Evolutionary conservation across 148 eudicot species (phyloP), one percentile per base, ranked within the genome.

Genomic region (Cornus florida): DNA sequence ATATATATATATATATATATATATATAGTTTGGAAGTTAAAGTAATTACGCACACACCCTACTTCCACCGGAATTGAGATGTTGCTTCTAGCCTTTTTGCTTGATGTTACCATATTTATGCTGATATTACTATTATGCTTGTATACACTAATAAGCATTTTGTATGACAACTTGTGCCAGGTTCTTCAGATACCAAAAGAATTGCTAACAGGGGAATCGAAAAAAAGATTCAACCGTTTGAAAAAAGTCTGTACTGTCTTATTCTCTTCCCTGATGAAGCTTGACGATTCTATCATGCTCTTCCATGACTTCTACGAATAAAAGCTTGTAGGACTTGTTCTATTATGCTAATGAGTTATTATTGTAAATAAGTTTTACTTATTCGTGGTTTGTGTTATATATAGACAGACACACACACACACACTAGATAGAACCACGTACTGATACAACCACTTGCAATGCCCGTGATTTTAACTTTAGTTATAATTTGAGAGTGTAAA

Each of bases 251-350:
- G 82, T 80, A 32, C 80, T 81, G 81, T 88, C 16, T 72, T 93
- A 65, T 92, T 88, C 73, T 81, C 92, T 17, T 90, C 92, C 67
- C 76, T 91, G 62, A 88, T 91, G 91, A 87, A 88, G 84, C 88
- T 95, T 57, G 98, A 95, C 82, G 94, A 90, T 76, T 90, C 94
- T 43, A 81, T 93, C 86, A 74, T 95, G 92, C 86, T 95, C 66
- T 93, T 95, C 86, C 84, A 86, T 83, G 91, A 89, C 82, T 91
- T 89, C 80, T 86, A 70, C 28, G 80, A 72, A 62, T 35, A 67
- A 66, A 67, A 16, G 17, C 20, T 57, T 13, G 64, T 57, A 57
- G 20, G 14, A 57, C n/a, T n/a, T n/a, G 20, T 17, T 35, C 5
- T 35, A 35, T 35, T 35, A 35, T 35, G 38, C 28, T 0, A 35